phyloP scores from a whole-genome alignment of 805 yeast genomes.

The Ogataea philodendri region DNA sequence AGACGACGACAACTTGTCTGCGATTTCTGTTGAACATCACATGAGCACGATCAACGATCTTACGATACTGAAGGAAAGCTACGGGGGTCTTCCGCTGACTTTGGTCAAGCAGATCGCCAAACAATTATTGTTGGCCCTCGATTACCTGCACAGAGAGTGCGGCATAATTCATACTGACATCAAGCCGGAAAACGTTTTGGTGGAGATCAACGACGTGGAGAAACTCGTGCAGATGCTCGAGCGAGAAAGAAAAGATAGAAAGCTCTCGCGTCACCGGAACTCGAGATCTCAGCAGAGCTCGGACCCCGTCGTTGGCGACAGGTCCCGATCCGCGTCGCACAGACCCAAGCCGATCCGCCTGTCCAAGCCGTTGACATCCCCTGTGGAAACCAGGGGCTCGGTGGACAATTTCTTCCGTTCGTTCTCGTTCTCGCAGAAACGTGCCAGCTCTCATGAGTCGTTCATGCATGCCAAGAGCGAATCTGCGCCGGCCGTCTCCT shows the following conservation, averaged over 20 bases:
- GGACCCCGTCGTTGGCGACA: slow-evolving; percentile 10
- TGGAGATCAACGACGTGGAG: slow-evolving; percentile 54
- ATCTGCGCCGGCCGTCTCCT: slow-evolving; percentile 3
- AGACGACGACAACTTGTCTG: slow-evolving; percentile 8
- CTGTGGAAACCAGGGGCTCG: slow-evolving; percentile 36
- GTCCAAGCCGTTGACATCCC: slow-evolving; percentile 50
- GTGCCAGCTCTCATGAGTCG: slow-evolving; percentile 20
- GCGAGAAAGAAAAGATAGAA: slow-evolving; percentile 31
- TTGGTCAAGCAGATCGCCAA: slow-evolving; percentile 55
- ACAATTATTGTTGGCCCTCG: slow-evolving; percentile 54
- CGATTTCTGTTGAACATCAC: slow-evolving; percentile 23
- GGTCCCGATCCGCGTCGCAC: slow-evolving; percentile 22
- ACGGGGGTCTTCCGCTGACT: slow-evolving; percentile 54
- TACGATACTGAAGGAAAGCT: slow-evolving; percentile 38
- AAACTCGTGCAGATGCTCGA: slow-evolving; percentile 46
- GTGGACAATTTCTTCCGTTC: slow-evolving; percentile 37
- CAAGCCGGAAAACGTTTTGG: slow-evolving; percentile 68
- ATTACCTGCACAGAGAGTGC: slow-evolving; percentile 57
- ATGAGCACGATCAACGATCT: slow-evolving; percentile 32
- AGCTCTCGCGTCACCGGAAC: slow-evolving; percentile 21
- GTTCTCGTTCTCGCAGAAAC: slow-evolving; percentile 32
- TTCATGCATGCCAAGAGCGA: slow-evolving; percentile 5
- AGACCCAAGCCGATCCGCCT: slow-evolving; percentile 36
- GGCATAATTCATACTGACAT: slow-evolving; percentile 73
- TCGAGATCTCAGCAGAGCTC: slow-evolving; percentile 23